phyloP scores from a whole-genome alignment of 345 rosid species.

The Eucalyptus curtisii region DNA sequence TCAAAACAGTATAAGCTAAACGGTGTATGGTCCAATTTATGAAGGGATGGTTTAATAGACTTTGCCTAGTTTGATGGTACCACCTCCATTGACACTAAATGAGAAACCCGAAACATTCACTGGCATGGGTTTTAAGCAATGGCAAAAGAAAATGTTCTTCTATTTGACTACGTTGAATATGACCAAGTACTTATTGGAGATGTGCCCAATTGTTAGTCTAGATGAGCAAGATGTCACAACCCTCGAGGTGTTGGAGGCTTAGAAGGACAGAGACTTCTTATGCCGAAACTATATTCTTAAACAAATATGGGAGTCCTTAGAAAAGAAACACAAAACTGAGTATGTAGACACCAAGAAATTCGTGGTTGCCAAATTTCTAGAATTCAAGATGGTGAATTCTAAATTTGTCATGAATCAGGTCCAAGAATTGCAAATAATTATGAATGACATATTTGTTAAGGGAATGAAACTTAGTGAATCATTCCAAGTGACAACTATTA shows the following conservation, averaged over 20 bases:
- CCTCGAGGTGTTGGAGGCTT: not conserved
- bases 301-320: fast-evolving
- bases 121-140: fast-evolving
- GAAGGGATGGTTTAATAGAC: not conserved
- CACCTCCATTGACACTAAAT: too few species aligned
- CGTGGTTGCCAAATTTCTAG: not conserved
- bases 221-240: not conserved
- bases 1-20: not conserved
- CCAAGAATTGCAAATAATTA: not conserved
- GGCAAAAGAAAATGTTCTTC: too few species aligned
- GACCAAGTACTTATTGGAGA: not conserved
- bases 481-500: not conserved
- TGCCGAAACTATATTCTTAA: not conserved
- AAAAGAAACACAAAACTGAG: not conserved
- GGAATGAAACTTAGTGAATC: not conserved
- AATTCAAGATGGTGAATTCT: not conserved
- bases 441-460: not conserved
- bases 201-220: not conserved
- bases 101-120: not conserved
- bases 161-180: not conserved
- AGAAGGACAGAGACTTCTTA: not conserved
- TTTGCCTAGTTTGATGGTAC: not conserved
- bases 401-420: not conserved
- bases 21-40: fast-evolving
- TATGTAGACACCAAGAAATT: not conserved